Conservation (phyloP, 2,329 filamentous ascomycete species). For the Exophiala sp. region DNA sequence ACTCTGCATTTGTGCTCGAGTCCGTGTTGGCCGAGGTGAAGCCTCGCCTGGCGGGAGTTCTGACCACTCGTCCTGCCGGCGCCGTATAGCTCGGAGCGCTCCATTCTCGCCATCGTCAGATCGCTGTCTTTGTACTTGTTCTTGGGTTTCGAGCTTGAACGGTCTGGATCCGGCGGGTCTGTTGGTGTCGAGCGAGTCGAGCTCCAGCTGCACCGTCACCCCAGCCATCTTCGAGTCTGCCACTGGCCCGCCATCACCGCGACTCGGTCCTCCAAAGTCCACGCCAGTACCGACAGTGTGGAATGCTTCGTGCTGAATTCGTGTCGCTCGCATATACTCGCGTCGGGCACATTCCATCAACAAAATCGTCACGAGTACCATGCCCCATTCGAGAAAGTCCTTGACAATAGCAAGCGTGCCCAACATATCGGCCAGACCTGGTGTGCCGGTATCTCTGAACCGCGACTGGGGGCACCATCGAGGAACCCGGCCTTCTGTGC, state of each 20-base stretch:
- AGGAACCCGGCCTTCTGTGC: slow-evolving; percentile 20
- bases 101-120: no score
- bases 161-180: no score
- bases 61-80: no score
- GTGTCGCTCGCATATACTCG: slow-evolving; percentile 17
- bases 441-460: slow-evolving; percentile 18
- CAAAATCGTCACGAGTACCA: slow-evolving; percentile 12
- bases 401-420: slow-evolving; percentile 41
- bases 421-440: slow-evolving; percentile 44
- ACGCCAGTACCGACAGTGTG: slow-evolving; percentile 11
- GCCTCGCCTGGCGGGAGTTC: no score
- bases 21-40: no score
- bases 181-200: no score
- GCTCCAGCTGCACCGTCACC: slow-evolving; percentile 5
- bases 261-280: slow-evolving; percentile 17
- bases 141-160: no score
- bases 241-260: not conserved
- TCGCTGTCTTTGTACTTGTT: no score
- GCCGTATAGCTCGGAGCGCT: no score
- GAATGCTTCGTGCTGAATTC: slow-evolving; percentile 6
- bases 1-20: no score
- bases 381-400: slow-evolving; percentile 22
- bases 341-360: slow-evolving; percentile 23
- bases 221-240: slow-evolving; percentile 1
- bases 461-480: slow-evolving; percentile 24